Conservation (phyloP, 371 early-diverging fungal species). For the Coemansia sp. region DNA sequence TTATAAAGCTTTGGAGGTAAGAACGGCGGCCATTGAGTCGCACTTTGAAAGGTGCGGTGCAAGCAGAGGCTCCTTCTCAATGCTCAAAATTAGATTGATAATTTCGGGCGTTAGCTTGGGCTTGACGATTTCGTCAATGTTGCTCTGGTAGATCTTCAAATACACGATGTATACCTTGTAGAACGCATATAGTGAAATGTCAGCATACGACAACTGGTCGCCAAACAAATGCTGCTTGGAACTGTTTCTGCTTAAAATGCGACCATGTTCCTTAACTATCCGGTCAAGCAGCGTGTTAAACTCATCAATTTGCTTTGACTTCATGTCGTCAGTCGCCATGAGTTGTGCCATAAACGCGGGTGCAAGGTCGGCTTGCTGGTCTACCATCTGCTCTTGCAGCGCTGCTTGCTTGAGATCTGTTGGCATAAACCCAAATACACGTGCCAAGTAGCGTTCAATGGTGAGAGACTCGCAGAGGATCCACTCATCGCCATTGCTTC, state of each 20-base stretch:
- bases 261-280: constrained; percentile 21
- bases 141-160: neutral
- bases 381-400: constrained; percentile 43
- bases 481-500: constrained; percentile 32
- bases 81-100: constrained; percentile 11
- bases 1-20: neutral
- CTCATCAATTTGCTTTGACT: constrained; percentile 12
- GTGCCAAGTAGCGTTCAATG: constrained; percentile 58
- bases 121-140: constrained; percentile 1
- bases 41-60: neutral
- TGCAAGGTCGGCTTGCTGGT: constrained; percentile 29
- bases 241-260: constrained; percentile 34
- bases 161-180: constrained; percentile 10
- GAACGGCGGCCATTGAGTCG: neutral
- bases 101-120: constrained; percentile 28
- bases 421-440: constrained; percentile 47
- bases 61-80: constrained; percentile 30
- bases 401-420: constrained; percentile 31
- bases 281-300: constrained; percentile 9
- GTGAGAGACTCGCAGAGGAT: constrained; percentile 51
- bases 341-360: constrained; percentile 7
- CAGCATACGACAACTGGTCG: constrained; percentile 33
- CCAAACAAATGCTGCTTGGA: constrained; percentile 46
- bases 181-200: constrained; percentile 35
- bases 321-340: constrained; percentile 3